These are phyloP conservation scores for Excoecaria agallocha DNA, from an alignment of 345 rosid genomes.

Conservation along the genomic window DNA sequence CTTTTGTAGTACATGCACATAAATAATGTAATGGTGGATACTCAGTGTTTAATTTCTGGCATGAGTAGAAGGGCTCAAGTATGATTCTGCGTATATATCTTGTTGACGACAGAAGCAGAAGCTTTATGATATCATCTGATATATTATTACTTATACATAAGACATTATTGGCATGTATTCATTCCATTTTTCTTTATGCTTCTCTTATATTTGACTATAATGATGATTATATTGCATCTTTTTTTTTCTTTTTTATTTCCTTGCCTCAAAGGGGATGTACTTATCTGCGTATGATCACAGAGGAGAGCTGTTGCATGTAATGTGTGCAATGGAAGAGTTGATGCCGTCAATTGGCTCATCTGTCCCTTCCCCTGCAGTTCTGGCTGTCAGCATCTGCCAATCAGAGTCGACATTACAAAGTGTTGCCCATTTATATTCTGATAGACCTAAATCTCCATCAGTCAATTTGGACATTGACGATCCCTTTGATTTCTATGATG, in stretches of 20 bases:
- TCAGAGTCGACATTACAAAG: constrained; percentile 79
- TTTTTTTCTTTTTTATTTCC: constrained; percentile 13
- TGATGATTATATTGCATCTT: constrained; percentile 24
- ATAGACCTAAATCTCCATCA: constrained; percentile 43
- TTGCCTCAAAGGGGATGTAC: constrained; percentile 20
- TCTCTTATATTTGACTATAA: constrained; percentile 15
- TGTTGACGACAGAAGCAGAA: neutral
- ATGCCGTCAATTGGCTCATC: constrained; percentile 85
- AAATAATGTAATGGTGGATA: neutral
- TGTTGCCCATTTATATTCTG: constrained; percentile 61
- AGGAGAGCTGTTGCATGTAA: constrained; percentile 82
- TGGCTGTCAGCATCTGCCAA: constrained; percentile 58
- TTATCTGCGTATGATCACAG: constrained; percentile 44
- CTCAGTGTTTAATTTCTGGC: neutral
- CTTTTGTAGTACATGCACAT: neutral
- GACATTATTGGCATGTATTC: neutral
- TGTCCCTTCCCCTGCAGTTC: constrained; percentile 72
- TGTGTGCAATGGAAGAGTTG: constrained; percentile 82
- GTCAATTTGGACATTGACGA: constrained; percentile 62
- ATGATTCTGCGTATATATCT: neutral
- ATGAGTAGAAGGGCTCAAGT: neutral
- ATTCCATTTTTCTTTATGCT: neutral
- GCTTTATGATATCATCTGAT: neutral
- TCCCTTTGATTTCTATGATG: constrained; percentile 83
- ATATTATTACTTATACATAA: neutral